phyloP scores from a whole-genome alignment of 1,284 basidiomycete genomes.

The Ustanciosporium gigantosporum region DNA sequence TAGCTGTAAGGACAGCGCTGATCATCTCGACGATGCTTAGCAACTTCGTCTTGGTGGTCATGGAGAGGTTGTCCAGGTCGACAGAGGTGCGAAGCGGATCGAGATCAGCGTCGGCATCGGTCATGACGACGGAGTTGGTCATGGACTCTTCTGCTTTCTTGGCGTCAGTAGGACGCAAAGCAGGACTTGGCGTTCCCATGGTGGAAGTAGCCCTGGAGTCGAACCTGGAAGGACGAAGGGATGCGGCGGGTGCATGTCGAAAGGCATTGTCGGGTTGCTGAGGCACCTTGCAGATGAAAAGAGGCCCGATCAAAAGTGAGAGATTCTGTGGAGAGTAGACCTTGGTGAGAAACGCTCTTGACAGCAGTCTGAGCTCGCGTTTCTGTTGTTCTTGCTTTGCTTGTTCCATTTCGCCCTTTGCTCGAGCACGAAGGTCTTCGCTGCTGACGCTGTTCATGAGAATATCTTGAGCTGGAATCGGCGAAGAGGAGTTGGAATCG shows the following conservation, averaged over 20 bases:
- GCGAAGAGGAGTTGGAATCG: conserved; percentile 2
- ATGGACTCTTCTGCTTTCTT: neutral
- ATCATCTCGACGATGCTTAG: conserved; percentile 50
- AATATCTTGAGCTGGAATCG: conserved; percentile 13
- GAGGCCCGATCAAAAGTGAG: conserved; percentile 31
- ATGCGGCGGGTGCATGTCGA: neutral
- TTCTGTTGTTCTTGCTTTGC: conserved; percentile 9
- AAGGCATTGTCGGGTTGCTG: conserved; percentile 7
- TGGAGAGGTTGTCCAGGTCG: conserved; percentile 22
- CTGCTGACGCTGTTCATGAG: conserved; percentile 28
- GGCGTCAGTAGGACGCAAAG: neutral
- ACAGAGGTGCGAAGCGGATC: neutral
- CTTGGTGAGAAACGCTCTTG: conserved; percentile 20
- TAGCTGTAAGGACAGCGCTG: conserved; percentile 40
- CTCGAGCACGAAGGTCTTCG: conserved; percentile 19
- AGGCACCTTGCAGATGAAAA: conserved; percentile 36
- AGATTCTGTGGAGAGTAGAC: conserved; percentile 28
- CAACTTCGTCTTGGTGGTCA: conserved; percentile 31
- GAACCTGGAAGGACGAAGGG: neutral
- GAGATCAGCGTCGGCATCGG: neutral
- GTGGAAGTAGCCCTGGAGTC: neutral
- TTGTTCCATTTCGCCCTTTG: conserved; percentile 2
- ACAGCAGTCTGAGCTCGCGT: conserved; percentile 20
- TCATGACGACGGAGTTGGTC: neutral
- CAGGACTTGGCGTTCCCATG: neutral